Percentiles rank a stretch among this genome's conserved stretches.
Evolutionary conservation across 163 green algal species (phyloP).

Genomic region (Scenedesmus sp.): DNA sequence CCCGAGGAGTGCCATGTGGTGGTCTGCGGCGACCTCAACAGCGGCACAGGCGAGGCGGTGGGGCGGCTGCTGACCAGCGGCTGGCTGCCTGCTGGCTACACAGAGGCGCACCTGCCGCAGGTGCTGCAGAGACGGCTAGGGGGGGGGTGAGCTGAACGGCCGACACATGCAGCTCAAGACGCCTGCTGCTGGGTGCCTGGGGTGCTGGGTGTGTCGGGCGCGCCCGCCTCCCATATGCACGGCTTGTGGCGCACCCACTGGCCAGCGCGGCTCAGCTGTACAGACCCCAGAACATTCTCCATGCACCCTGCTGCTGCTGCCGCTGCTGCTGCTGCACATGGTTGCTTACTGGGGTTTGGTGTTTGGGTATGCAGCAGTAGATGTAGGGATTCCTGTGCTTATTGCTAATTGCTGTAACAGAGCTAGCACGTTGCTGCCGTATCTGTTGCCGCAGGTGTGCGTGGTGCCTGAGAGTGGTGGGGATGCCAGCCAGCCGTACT

Average conservation of each 20-base stretch:
- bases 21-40: slow-evolving; percentile 48
- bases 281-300: no score
- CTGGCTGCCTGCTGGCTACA: slow-evolving; percentile 18
- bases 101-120: slow-evolving; percentile 17
- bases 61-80: slow-evolving; percentile 18
- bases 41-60: background rate
- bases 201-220: no score
- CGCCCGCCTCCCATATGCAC: no score
- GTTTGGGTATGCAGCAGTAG: no score
- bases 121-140: background rate
- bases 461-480: slow-evolving; percentile 3
- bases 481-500: slow-evolving; percentile 34
- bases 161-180: no score
- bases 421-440: background rate
- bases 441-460: background rate
- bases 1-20: slow-evolving; percentile 42
- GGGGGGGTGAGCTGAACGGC: background rate
- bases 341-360: background rate
- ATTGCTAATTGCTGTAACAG: no score
- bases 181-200: no score
- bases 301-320: no score
- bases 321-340: no score
- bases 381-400: no score
- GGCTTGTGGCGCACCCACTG: no score
- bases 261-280: no score